Base-by-base conservation (phyloP, 495 filamentous ascomycete genomes). In the Daldinia concentrica region DNA sequence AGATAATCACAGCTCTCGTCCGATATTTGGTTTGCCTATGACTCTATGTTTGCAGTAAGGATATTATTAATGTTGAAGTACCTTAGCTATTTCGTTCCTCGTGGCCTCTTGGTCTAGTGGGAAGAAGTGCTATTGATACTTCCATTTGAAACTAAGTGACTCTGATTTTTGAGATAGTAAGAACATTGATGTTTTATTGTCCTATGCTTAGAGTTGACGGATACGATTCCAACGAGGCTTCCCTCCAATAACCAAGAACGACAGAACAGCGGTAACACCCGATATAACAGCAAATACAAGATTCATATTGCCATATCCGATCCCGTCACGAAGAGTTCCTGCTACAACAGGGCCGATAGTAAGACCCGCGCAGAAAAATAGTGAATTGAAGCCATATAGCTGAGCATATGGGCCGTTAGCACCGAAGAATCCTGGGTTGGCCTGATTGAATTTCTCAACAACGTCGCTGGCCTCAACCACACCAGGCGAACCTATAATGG, bases 281-380 rank as follows among this genome's bases (percentile, higher is more conserved):
- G 81, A 82, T 27, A 87, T 64, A 0, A 70, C 76, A 3, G 83
- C 86, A 37, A 88, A 66, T 8, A 86, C 81, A 6, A 82, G 73
- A 72, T 86, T 88, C 86, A 89, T 89, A 69, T 87, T 84, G 17
- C 86, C 86, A 69, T 87, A 88, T 1, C 86, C 86, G 39, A 88
- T 77, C 7, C 50, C 64, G 34, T 86, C 82, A 58, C 80, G 87
- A 62, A 88, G 65, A 73, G 43, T 9, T 48, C 43, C 43, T 48
- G 43, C 43, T 1, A 24, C 8, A 24, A 48, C 2, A 24, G 43
- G 43, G 24, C 43, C 43, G 9, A 48, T 12, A 48, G 43, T 48
- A 48, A 48, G 43, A 3, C 43, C 43, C 0, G 17, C 3, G 19
- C 19, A 48, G 19, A 87, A 88, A 6, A 86, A 76, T 76, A 86